Evolutionary conservation across 2,329 filamentous ascomycete species (phyloP), one percentile per base, ranked within the genome.

Genomic region (Talaromyces atroroseus): DNA sequence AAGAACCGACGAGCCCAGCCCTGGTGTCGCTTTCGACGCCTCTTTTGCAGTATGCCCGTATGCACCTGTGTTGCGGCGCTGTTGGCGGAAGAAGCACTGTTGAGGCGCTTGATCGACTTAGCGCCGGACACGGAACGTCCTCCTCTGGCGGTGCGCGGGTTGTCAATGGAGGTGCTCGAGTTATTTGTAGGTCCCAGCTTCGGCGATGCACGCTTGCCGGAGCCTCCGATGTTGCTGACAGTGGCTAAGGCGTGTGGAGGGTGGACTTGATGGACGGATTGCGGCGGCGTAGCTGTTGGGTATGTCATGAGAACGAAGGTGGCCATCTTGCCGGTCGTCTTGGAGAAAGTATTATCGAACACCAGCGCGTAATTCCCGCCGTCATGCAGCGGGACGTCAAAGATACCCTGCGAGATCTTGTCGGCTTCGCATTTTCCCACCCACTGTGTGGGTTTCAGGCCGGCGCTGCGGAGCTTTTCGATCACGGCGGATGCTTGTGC

Each of bases 271-370:
- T 71, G 70, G 5, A 68, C 70, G 5, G 72, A 71, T 21, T 75
- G 73, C 11, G 74, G 70, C 24, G 73, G 73, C 48, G 70, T 82
- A 63, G 86, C 88, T 36, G 90, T 92, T 10, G 92, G 92, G 67
- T 97, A 96, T 40, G 91, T 97, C 70, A 97, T 82, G 52, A 99
- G 83, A 36, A 96, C 92, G 67, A 99, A 90, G 7, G 92, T 97
- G 20, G 91, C 91, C 29, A 88, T 96, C 76, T 99, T 99, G 53
- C 92, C 94, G 44, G 89, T 87, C 71, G 87, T 89, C 76, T 96
- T 97, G 59, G 92, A 96, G 71, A 99, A 99, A 26, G 94, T 99
- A 69, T 99, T 99, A 82, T 99, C 94, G 68, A 99, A 96, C 32
- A 97, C 90, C 59, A 99, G 79, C 56, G 92, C 94, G 70, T 95